phyloP scores from a whole-genome alignment of 345 rosid species.

The Camelina laxa region DNA sequence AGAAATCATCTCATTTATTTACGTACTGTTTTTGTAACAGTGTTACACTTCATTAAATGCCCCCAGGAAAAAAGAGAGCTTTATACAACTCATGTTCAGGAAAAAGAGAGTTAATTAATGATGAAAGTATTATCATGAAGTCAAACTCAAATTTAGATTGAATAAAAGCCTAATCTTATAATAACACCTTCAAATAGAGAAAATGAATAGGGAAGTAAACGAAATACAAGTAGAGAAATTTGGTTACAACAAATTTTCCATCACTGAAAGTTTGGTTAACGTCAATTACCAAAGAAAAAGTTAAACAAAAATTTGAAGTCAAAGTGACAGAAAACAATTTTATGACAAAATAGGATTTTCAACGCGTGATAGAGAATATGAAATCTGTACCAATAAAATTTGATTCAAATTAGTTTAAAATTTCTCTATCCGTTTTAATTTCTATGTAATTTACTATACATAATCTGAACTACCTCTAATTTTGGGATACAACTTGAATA shows the following conservation, averaged over 20 bases:
- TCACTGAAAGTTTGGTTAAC: conserved; percentile 36
- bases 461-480: neutral
- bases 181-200: neutral
- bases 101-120: conserved; percentile 14
- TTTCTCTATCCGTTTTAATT: too few species aligned
- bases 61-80: neutral
- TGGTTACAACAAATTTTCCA: conserved; percentile 26
- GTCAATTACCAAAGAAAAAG: conserved; percentile 23
- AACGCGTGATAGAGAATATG: neutral
- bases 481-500: neutral
- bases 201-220: neutral
- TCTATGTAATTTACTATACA: neutral
- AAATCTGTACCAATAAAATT: neutral
- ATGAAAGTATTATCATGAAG: neutral
- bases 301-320: neutral
- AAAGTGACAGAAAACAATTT: neutral
- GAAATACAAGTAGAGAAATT: neutral
- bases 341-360: neutral
- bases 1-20: conserved; percentile 32
- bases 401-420: too few species aligned
- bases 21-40: too few species aligned
- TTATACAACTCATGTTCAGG: neutral
- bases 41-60: conserved; percentile 12
- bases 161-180: conserved; percentile 21
- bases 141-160: conserved; percentile 22